phyloP scores from a whole-genome alignment of 2,329 filamentous ascomycete species.

The Diplodia intermedia region DNA sequence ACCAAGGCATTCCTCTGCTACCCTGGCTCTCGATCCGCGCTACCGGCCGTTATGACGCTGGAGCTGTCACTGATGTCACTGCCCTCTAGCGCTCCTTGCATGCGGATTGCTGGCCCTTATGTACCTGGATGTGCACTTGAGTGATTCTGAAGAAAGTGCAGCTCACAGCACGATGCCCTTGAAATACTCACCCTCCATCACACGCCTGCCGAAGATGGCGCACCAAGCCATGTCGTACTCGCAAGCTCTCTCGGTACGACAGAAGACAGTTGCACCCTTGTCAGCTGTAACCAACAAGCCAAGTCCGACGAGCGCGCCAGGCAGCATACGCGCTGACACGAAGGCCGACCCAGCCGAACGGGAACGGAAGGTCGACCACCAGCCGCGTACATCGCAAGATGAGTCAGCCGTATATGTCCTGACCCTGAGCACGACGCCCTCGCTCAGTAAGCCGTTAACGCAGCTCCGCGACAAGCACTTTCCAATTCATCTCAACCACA shows the following conservation, averaged over 20 bases:
- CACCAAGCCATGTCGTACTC: constrained; percentile 19
- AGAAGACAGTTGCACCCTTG: background rate
- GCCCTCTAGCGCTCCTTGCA: background rate
- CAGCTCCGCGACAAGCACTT: constrained; percentile 51
- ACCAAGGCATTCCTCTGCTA: constrained; percentile 2
- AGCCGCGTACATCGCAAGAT: constrained; percentile 36
- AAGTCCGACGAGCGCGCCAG: background rate
- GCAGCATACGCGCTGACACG: constrained; percentile 9
- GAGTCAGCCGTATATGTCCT: constrained; percentile 53
- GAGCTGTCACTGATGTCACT: constrained; percentile 23
- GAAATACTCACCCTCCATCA: background rate
- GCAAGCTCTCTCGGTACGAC: constrained; percentile 11
- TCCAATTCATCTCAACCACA: constrained; percentile 52
- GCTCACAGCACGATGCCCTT: background rate
- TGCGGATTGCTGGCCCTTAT: background rate
- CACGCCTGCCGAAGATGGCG: constrained; percentile 7
- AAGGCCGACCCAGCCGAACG: background rate
- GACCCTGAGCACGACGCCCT: constrained; percentile 50
- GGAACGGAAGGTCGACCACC: constrained; percentile 37
- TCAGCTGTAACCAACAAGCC: background rate
- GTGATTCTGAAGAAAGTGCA: background rate
- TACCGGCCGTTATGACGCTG: constrained; percentile 3
- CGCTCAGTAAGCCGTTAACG: constrained; percentile 50
- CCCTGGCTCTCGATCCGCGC: constrained; percentile 3
- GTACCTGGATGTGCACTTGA: background rate